Base-by-base conservation (phyloP, 1,284 basidiomycete genomes). In the Afroboletus lepidellus region DNA sequence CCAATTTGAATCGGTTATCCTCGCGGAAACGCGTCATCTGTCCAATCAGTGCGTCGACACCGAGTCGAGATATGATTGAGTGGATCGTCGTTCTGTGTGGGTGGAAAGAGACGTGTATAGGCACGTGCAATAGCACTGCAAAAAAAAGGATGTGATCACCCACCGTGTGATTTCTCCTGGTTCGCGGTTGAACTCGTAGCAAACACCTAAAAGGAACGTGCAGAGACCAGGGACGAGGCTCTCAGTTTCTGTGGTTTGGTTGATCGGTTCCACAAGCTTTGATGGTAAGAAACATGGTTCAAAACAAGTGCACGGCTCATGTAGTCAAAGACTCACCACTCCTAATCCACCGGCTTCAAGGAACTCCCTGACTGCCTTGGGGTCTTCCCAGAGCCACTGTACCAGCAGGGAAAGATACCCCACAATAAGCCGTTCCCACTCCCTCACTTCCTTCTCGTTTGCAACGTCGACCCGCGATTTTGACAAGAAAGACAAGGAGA, bases 311-410 rank as follows among this genome's bases (percentile, higher is more conserved):
- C 33, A 1, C 27, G 44, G 21, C 33, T 46, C 47, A 24, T 54
- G n/a, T 32, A 21, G 33, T 21, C 7, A 20, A 7, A 32, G 0
- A 82, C 91, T 65, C 69, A 96, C 94, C 59, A 94, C 85, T 52
- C 94, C 90, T 49, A 99, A 72, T 46, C 94, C 94, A 13, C 94
- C 91, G 11, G 92, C 90, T 64, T 91, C 87, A 53, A 99, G 74
- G 66, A 98, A 95, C 67, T 94, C 94, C 50, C 85, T 80, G 41
- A 98, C 93, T 0, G 90, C 87, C 48, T 78, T 80, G 0, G 94
- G 87, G 58, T 95, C 94, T 61, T 98, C 94, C 94, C 94, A 98
- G n/a, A 98, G 76, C 96, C 96, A 99, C 48, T 92, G 90, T 16
- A 84, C 79, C 20, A 99, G 76, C 42, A 97, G 71, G 36, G 84